Conservation (phyloP, 1,284 basidiomycete genomes). For the Veloboletus limbatus region DNA sequence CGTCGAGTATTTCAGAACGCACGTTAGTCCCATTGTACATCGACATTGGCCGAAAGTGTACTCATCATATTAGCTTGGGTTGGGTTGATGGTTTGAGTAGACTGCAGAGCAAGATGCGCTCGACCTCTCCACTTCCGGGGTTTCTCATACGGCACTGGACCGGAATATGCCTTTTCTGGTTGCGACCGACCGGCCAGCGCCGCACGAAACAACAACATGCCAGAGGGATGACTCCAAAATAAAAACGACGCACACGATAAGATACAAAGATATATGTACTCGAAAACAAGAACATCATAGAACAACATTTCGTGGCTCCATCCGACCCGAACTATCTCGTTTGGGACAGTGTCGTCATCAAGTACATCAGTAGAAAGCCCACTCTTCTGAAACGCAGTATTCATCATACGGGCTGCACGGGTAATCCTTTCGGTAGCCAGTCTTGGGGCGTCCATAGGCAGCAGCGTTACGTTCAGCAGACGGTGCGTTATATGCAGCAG, state of each 20-base stretch:
- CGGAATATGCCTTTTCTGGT: slow-evolving; percentile 23
- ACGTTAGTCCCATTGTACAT: slow-evolving; percentile 17
- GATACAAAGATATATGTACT: slow-evolving; percentile 26
- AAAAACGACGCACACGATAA: slow-evolving; percentile 11
- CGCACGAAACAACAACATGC: slow-evolving; percentile 4
- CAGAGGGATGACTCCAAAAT: slow-evolving; percentile 11
- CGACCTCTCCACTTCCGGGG: slow-evolving; percentile 11
- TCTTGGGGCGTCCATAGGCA: slow-evolving; percentile 35
- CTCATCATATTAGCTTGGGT: slow-evolving; percentile 40
- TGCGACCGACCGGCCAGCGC: slow-evolving; percentile 3
- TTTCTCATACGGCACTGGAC: slow-evolving; percentile 9
- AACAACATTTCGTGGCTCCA: slow-evolving; percentile 14
- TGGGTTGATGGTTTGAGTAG: slow-evolving; percentile 12
- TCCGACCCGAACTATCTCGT: not conserved
- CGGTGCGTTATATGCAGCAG: slow-evolving; percentile 18
- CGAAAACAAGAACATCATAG: slow-evolving; percentile 5
- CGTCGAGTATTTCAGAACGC: slow-evolving; percentile 38
- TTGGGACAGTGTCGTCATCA: slow-evolving; percentile 1
- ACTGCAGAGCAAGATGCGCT: slow-evolving; percentile 5
- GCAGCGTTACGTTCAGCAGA: slow-evolving; percentile 31
- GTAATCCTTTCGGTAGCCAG: slow-evolving; percentile 39
- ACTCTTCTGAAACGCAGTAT: slow-evolving; percentile 73
- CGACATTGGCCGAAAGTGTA: slow-evolving; percentile 12
- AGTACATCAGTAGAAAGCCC: slow-evolving; percentile 50
- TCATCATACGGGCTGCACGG: slow-evolving; percentile 57